A percentile compares a stretch with the other conserved stretches of the same genome.
Conservation (phyloP, 2,329 filamentous ascomycete species). For the Botryotinia narcissicola region DNA sequence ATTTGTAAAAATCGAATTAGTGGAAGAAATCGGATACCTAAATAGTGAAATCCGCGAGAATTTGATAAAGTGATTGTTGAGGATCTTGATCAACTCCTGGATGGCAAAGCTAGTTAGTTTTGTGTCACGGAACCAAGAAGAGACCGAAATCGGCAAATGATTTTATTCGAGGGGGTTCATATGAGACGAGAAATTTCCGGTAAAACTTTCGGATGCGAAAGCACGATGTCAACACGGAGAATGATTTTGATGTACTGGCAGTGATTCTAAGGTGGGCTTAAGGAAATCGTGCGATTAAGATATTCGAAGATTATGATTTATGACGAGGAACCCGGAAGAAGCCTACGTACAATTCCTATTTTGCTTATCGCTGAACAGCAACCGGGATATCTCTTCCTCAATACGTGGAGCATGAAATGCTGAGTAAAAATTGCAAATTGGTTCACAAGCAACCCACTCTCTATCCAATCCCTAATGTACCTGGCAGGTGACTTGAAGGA, state of each 20-base stretch:
- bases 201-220: neutral
- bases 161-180: neutral
- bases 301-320: neutral
- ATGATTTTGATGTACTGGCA: neutral
- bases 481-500: neutral
- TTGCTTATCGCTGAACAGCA: too few species aligned
- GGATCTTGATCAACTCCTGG: neutral
- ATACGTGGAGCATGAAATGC: neutral
- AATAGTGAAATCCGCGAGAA: neutral
- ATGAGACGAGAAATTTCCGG: neutral
- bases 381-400: neutral
- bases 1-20: neutral
- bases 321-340: neutral
- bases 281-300: neutral
- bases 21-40: neutral
- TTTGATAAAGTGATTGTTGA: neutral
- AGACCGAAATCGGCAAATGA: neutral
- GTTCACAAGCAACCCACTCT: neutral
- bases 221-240: neutral
- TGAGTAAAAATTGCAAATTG: neutral
- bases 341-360: neutral
- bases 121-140: neutral
- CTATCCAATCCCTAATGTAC: neutral
- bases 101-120: neutral
- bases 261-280: neutral